Base-by-base conservation (phyloP, 2,329 filamentous ascomycete genomes). In the Mycosphaerella sp. region DNA sequence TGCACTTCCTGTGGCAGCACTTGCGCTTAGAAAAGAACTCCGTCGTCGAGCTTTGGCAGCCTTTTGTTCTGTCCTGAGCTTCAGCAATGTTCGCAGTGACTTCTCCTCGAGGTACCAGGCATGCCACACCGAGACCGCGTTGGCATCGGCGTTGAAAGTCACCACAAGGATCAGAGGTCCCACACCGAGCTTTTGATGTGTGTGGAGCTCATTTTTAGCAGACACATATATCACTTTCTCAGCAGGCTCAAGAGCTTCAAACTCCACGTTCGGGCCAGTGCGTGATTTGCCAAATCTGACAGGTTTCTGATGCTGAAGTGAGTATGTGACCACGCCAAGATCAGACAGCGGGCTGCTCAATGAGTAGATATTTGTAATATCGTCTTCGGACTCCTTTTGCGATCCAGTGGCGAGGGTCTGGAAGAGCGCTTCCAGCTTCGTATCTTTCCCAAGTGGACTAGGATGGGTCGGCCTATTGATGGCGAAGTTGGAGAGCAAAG, bases 211-310 rank as follows among this genome's bases (percentile, higher is more conserved):
- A 51, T 80, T 78, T 32, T 81, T 74, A 14, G 83, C 73, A 61
- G 92, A 89, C 9, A 95, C 79, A 66, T 95, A 92, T 1, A 96
- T 71, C 48, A 96, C 83, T 66, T 93, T 87, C 66, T 96, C 92
- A 1, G 83, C 80, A 11, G 83, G 79, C 62, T 91, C 84, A 36
- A 96, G 78, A 17, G 89, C 81, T 59, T 81, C 77, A 54, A 72
- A 72, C 14, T 80, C 77, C 1, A 78, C 72, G 46, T 79, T 62
- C 3, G 62, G 44, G 29, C 59, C 61, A 34, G 52, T 26, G 42
- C 54, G 53, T 38, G 7, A 4, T 51, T 61, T 63, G n/a, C 53
- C 53, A 8, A 53, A 56, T 10, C 61, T 42, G 10, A 64, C 59
- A 6, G 66, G 59, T 41, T 59, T 65, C 9, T 59, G 61, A 40